Base-by-base conservation (phyloP, 225 moss, liverwort and hornwort genomes). In the Bryoerythrophyllum caledonicum region DNA sequence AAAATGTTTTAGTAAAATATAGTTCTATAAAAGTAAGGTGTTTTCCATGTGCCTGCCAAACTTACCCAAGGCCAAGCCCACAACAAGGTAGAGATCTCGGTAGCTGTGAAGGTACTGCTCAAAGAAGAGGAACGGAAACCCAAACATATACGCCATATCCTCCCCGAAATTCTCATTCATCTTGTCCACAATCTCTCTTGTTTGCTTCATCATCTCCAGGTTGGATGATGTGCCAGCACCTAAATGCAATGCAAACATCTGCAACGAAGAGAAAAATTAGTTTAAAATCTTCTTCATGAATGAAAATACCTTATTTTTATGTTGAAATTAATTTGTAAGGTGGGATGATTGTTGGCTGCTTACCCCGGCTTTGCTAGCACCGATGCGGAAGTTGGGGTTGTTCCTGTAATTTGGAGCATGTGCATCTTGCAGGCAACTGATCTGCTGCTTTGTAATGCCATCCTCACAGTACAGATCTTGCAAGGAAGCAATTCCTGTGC, bases 71-170 rank as follows among this genome's bases (percentile, higher is more conserved):
- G 97, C 94, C 12, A 99, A 85, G 76, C 97, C 94, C 9, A 94
- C 97, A 20, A 99, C 94, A 3, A 91, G 64, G 69, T 89, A 99
- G 11, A 99, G 93, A 71, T 99, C 97, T 25, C 91, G 94, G 76
- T 81, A 71, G 88, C 97, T 99, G 86, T 93, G 94, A 78, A 99
- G 80, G 79, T 99, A 99, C 78, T 99, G 93, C 88, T 99, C 93
- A 46, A 86, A 99, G 86, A 90, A 99, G 67, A 99, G 94, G 85
- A 89, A 99, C 7, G 94, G 93, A 70, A 94, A 99, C 10, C 97
- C 97, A 63, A 94, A 99, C 97, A 99, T 94, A 26, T 63, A 99
- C 2, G 92, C 93, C 14, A 91, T 65, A 58, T 86, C 64, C 75
- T 88, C 82, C 61, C 92, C 92, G 10, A 79, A 84, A 48, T 93